Evolutionary conservation across 2,329 filamentous ascomycete species (phyloP).

Genomic region (Colletotrichum aenigma): DNA sequence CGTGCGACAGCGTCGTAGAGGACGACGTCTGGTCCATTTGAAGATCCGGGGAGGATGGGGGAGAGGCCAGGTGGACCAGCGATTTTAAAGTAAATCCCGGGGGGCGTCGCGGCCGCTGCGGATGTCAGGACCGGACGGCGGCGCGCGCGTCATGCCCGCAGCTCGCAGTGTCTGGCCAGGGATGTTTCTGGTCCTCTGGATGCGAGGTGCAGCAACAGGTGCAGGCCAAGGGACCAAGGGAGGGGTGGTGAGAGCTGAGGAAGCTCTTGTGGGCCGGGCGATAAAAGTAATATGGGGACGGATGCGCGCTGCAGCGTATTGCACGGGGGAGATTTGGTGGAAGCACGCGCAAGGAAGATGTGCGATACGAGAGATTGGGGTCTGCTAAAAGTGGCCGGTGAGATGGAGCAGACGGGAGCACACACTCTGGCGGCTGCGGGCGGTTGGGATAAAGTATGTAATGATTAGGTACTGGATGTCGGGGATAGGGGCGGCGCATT

Average conservation of each 20-base stretch:
- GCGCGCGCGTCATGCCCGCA: conserved; percentile 9
- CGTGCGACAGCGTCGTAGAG: conserved; percentile 7
- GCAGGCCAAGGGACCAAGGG: neutral
- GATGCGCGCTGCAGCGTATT: neutral
- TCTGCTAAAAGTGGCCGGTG: neutral
- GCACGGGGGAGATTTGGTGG: neutral
- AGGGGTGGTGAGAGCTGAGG: neutral
- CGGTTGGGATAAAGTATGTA: neutral
- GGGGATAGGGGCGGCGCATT: neutral
- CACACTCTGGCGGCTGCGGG: neutral
- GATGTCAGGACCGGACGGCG: conserved; percentile 3
- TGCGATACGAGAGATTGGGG: neutral
- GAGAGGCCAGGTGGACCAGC: neutral
- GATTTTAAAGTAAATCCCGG: conserved; percentile 1
- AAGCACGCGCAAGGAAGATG: neutral
- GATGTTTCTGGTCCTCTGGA: neutral
- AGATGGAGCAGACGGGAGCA: neutral
- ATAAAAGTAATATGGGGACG: neutral
- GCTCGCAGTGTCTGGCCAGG: neutral
- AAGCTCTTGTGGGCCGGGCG: neutral
- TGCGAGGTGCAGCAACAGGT: neutral
- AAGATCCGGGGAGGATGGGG: neutral
- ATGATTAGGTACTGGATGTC: neutral
- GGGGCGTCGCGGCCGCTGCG: conserved; percentile 5
- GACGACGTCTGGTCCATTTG: conserved; percentile 12